These are phyloP conservation scores for Cladosporium colombiae DNA, from an alignment of 2,329 filamentous ascomycete species.

Conservation along the genomic window DNA sequence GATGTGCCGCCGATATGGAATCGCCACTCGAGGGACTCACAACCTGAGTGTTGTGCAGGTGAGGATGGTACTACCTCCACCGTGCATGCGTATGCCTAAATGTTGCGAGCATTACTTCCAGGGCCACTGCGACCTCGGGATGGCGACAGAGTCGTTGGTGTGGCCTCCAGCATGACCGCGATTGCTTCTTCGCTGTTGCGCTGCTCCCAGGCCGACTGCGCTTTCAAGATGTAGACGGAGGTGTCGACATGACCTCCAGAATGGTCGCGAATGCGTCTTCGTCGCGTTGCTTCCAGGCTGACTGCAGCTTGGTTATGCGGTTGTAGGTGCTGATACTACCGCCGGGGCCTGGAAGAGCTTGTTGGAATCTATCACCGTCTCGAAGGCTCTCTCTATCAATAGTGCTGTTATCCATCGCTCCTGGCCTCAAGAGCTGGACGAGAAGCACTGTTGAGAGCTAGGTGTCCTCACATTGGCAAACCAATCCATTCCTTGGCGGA, in stretches of 20 bases:
- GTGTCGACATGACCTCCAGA: background rate
- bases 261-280: background rate
- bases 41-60: background rate
- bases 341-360: background rate
- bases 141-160: background rate
- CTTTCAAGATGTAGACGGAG: background rate
- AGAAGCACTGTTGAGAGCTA: background rate
- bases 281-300: background rate
- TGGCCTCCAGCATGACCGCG: background rate
- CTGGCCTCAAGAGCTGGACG: background rate
- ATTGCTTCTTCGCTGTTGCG: background rate
- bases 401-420: background rate
- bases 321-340: background rate
- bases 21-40: background rate
- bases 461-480: background rate
- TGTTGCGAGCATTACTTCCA: background rate
- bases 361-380: background rate
- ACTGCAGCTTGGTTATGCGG: background rate
- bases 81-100: background rate
- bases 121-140: background rate
- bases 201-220: background rate
- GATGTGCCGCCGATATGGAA: background rate
- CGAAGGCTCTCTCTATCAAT: background rate
- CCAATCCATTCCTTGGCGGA: background rate
- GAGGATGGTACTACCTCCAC: background rate